A percentile compares a stretch with the other conserved stretches of the same genome.
These are phyloP conservation scores for Populus ilicifolia DNA, from an alignment of 345 rosid genomes.

Conservation along the genomic window DNA sequence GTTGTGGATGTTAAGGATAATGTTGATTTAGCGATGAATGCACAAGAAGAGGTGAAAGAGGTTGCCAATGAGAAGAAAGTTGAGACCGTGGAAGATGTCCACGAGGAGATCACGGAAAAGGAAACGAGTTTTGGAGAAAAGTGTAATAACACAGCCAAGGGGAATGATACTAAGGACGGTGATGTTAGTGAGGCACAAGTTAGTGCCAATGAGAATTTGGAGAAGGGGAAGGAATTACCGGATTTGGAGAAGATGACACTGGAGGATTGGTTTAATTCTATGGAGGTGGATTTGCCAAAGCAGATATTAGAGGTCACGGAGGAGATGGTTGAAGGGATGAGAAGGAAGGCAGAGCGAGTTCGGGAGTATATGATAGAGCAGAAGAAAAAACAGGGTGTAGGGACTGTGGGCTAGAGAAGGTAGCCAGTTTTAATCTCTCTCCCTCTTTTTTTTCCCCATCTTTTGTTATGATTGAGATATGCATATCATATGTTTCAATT, in stretches of 20 bases:
- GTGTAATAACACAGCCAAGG: neutral
- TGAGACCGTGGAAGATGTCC: neutral
- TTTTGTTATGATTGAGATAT: neutral
- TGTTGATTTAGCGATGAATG: neutral
- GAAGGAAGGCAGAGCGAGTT: constrained; percentile 41
- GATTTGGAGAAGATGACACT: constrained; percentile 51
- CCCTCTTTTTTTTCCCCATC: neutral
- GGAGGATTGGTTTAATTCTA: constrained; percentile 59
- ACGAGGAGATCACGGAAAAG: neutral
- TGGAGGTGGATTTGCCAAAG: constrained; percentile 48
- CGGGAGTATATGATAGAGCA: constrained; percentile 43
- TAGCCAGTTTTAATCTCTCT: neutral
- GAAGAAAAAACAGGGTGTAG: constrained; percentile 31
- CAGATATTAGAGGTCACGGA: constrained; percentile 55
- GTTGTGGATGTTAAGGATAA: neutral
- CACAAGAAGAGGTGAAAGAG: constrained; percentile 2
- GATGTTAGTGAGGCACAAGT: neutral
- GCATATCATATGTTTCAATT: no score
- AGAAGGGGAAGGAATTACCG: constrained; percentile 9
- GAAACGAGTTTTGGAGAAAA: neutral
- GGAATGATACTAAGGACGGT: neutral
- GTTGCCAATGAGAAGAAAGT: neutral
- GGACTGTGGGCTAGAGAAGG: constrained; percentile 7
- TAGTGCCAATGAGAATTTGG: neutral
- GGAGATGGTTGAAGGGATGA: constrained; percentile 57